Evolutionary conservation across 768 basidiomycete genomes (phyloP).

Genomic region (Suillus cothurnatus): DNA sequence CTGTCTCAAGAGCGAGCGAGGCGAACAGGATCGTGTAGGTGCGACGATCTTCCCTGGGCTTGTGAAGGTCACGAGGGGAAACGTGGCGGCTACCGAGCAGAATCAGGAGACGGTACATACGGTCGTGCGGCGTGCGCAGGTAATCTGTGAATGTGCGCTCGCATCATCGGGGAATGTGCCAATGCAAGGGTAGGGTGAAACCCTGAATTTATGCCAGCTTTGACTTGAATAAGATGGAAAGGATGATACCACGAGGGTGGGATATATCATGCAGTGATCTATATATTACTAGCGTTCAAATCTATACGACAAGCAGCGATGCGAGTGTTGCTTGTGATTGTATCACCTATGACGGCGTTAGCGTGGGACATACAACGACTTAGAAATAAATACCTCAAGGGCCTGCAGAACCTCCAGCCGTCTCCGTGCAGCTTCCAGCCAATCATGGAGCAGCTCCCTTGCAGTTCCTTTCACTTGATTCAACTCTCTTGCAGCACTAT

Average conservation of each 20-base stretch:
- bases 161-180: conserved; percentile 11
- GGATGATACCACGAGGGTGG: conserved; percentile 19
- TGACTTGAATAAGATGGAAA: conserved; percentile 3
- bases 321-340: conserved; percentile 83
- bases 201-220: not conserved
- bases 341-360: conserved; percentile 57
- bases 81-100: conserved; percentile 37
- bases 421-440: conserved; percentile 87
- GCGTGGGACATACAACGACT: conserved; percentile 2
- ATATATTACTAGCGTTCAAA: conserved; percentile 16
- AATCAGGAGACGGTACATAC: conserved; percentile 58
- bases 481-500: conserved; percentile 78
- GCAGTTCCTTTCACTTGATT: conserved; percentile 88
- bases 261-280: conserved; percentile 20
- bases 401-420: conserved; percentile 92
- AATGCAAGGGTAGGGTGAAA: conserved; percentile 4
- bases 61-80: conserved; percentile 69
- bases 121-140: conserved; percentile 82
- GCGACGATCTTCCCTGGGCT: conserved; percentile 87
- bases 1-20: conserved; percentile 74
- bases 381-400: conserved; percentile 59
- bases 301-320: conserved; percentile 74
- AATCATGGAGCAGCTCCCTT: conserved; percentile 74
- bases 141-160: conserved; percentile 84
- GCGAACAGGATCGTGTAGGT: conserved; percentile 75